Evolutionary conservation across 1,284 basidiomycete genomes (phyloP).

Genomic region (Sutorius eximius): DNA sequence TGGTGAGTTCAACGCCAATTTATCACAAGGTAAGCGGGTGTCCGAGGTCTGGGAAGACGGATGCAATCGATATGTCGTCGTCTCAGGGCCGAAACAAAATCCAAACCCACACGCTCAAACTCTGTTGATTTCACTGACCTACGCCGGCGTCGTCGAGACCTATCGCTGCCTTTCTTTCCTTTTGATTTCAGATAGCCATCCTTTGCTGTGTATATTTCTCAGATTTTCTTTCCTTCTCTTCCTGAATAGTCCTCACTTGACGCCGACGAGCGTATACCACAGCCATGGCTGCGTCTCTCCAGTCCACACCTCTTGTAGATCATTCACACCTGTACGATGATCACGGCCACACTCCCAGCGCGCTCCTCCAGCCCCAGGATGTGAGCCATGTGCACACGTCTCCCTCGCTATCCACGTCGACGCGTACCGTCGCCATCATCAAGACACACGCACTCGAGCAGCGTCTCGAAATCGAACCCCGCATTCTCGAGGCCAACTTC

Average conservation of each 20-base stretch:
- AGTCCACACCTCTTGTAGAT: slow-evolving; percentile 14
- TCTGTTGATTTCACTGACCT: slow-evolving; percentile 17
- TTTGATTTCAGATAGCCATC: slow-evolving; percentile 10
- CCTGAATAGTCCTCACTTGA: slow-evolving; percentile 1
- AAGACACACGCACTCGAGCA: slow-evolving; percentile 69
- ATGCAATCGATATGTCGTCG: slow-evolving; percentile 9
- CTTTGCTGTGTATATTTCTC: slow-evolving; percentile 27
- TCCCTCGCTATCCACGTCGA: slow-evolving; percentile 32
- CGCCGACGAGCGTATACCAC: slow-evolving; percentile 14
- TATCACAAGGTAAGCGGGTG: slow-evolving; percentile 14
- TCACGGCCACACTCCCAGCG: slow-evolving; percentile 3
- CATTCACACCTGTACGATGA: slow-evolving; percentile 18
- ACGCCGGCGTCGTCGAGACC: slow-evolving; percentile 11
- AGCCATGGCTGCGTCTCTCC: slow-evolving; percentile 27
- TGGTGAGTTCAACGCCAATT: neutral
- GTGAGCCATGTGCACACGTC: slow-evolving; percentile 4
- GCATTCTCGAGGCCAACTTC: slow-evolving; percentile 73
- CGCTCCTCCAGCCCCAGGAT: slow-evolving; percentile 8
- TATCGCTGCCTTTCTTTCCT: slow-evolving; percentile 10
- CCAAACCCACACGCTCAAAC: slow-evolving; percentile 19
- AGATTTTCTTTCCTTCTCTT: slow-evolving; percentile 2
- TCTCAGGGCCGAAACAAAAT: slow-evolving; percentile 15
- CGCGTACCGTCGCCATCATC: slow-evolving; percentile 76
- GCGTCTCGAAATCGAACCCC: slow-evolving; percentile 72
- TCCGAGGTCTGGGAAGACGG: slow-evolving; percentile 32